A percentile compares a stretch with the other conserved stretches of the same genome.
Evolutionary conservation across 2,329 filamentous ascomycete genomes (phyloP).

Genomic region (Plenodomus tracheiphilus): DNA sequence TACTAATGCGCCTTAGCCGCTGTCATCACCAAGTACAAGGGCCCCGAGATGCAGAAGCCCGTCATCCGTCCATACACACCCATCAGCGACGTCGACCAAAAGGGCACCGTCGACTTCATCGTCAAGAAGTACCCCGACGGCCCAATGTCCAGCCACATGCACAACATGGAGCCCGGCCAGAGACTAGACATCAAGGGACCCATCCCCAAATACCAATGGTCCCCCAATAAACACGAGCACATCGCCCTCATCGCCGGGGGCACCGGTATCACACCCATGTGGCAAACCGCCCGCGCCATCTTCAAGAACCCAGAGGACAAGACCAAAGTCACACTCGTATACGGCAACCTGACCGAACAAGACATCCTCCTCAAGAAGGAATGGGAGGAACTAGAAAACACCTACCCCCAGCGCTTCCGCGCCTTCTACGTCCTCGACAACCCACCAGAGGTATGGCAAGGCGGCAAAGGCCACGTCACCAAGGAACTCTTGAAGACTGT

Average conservation of each 20-base stretch:
- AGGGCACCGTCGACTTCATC: constrained; percentile 83
- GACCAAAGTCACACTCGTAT: constrained; percentile 95
- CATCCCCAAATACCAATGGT: constrained; percentile 90
- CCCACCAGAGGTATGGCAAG: constrained; percentile 74
- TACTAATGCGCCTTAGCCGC: constrained; percentile 56
- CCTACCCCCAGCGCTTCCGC: constrained; percentile 90
- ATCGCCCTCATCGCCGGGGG: constrained; percentile 88
- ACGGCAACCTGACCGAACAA: constrained; percentile 85
- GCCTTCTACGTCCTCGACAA: constrained; percentile 94
- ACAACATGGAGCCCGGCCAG: constrained; percentile 80
- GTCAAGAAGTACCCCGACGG: constrained; percentile 91
- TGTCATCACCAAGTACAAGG: constrained; percentile 89
- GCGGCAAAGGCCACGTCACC: constrained; percentile 77
- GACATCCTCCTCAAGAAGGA: constrained; percentile 92
- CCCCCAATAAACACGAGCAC: constrained; percentile 89
- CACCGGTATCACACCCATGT: constrained; percentile 98
- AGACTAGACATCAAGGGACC: constrained; percentile 91
- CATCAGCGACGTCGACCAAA: constrained; percentile 78
- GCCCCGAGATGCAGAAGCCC: constrained; percentile 78
- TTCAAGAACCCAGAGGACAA: constrained; percentile 96
- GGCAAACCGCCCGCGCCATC: constrained; percentile 86
- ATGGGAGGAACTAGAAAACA: constrained; percentile 86
- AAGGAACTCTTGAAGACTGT: constrained; percentile 96
- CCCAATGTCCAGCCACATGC: constrained; percentile 88
- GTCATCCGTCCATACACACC: constrained; percentile 93